Base-by-base conservation (phyloP, 805 yeast species). In the Yarrowia porcina region DNA sequence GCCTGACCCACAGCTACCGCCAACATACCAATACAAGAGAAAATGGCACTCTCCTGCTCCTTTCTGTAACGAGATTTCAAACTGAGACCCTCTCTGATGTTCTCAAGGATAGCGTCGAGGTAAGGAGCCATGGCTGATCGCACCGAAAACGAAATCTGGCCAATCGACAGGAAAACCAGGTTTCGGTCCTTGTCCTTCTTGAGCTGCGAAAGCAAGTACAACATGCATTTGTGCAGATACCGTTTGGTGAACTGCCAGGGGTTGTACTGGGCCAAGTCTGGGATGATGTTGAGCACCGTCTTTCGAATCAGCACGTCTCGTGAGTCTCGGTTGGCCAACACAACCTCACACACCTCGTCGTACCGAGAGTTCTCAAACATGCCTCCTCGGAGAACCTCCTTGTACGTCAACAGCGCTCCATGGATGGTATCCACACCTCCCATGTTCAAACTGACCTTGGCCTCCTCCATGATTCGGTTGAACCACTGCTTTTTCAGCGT, bases 1-100 rank as follows among this genome's bases (percentile, higher is more conserved):
- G 97, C 96, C 12, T 97, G 96, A 0, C 97, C 97, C 15, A 93
- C 90, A 0, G 98, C 93, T 25, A 82, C 81, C 0, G 97, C 92
- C 36, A 94, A 76, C 74, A 90, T 88, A 0, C 96, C 90, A 45
- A 93, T 80, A 72, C 98, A 94, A 68, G 88, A 89, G 69, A 92
- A 93, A 20, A 93, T 83, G 1, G 96, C 91, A 0, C 89, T 87
- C 67, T 90, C 96, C 45, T 88, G 84, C 54, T 88, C 91, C 70
- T 84, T 87, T 64, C 92, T 80, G 66, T 84, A 83, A 17, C 74
- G 74, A 63, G 74, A 25, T 17, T 47, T 63, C 3, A 38, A 18
- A 18, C 33, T 23, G 27, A 93, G 77, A 0, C 94, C 92, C 64
- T 91, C 97, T 69, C 91, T 79, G 20, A 92, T 83, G 67, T 86